A percentile compares a stretch with the other conserved stretches of the same genome.
phyloP scores from a whole-genome alignment of 2,329 filamentous ascomycete species.

The Ilyonectria destructans region DNA sequence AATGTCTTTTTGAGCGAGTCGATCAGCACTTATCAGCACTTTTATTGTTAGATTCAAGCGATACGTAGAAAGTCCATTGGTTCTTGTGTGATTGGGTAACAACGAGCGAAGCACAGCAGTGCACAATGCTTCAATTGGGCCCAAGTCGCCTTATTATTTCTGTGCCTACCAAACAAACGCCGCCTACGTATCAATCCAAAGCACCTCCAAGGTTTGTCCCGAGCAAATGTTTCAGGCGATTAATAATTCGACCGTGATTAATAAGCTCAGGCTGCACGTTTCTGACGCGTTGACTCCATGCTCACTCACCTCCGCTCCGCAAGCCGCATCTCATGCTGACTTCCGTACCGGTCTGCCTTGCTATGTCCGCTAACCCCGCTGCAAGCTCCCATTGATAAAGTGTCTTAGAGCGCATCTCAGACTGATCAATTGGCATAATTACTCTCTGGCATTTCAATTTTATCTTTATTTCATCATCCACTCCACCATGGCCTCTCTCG shows the following conservation, averaged over 20 bases:
- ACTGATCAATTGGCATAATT: neutral
- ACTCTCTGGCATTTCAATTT: neutral
- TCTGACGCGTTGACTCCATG: neutral
- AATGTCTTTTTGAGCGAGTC: too few species aligned
- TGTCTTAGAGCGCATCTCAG: neutral
- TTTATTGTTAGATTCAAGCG: too few species aligned
- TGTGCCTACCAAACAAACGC: neutral
- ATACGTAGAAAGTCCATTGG: too few species aligned
- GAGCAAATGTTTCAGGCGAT: conserved; percentile 1
- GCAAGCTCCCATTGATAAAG: conserved; percentile 17
- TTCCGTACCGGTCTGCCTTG: neutral
- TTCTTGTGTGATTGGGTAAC: too few species aligned
- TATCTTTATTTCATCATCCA: neutral
- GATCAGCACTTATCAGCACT: too few species aligned
- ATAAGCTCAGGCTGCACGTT: conserved; percentile 13
- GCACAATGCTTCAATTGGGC: too few species aligned
- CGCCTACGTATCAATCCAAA: neutral
- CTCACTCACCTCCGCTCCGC: conserved; percentile 10
- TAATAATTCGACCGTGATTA: conserved; percentile 26
- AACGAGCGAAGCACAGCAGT: too few species aligned
- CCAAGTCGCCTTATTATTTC: too few species aligned
- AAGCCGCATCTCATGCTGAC: neutral
- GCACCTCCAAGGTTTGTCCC: neutral
- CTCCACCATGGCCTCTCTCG: conserved; percentile 55
- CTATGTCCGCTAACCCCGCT: conserved; percentile 45